Evolutionary conservation across 2,329 filamentous ascomycete species (phyloP).

Genomic region (Pseudogymnoascus sp.): DNA sequence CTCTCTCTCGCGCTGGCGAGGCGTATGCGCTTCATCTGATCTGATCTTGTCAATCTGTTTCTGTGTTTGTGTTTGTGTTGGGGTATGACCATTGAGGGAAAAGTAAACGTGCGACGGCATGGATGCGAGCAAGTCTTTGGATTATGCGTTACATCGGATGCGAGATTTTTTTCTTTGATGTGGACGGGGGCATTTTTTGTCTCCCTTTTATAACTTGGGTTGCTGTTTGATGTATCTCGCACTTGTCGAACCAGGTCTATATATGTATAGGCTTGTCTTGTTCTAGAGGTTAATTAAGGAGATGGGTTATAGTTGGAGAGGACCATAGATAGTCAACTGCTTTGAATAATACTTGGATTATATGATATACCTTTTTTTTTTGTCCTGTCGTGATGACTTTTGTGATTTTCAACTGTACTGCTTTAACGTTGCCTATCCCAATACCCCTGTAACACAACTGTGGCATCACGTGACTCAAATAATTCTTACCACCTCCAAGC

Average conservation of each 20-base stretch:
- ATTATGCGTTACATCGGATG: background rate
- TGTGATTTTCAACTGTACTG: background rate
- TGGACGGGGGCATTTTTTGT: background rate
- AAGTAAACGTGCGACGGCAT: background rate
- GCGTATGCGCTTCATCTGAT: slow-evolving; percentile 25
- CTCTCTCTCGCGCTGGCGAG: slow-evolving; percentile 21
- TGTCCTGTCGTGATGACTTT: background rate
- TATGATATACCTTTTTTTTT: background rate
- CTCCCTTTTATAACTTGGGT: background rate
- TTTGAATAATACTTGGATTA: slow-evolving; percentile 2
- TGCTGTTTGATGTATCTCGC: background rate
- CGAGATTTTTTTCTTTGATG: background rate
- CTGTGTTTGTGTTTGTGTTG: background rate
- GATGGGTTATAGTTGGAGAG: background rate
- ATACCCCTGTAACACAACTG: no score
- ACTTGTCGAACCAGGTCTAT: background rate
- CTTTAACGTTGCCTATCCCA: background rate
- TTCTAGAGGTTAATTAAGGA: background rate
- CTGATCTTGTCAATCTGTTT: background rate
- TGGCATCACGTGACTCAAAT: background rate
- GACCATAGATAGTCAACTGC: background rate
- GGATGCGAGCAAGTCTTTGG: background rate
- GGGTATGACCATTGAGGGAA: no score
- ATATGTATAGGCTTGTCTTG: background rate
- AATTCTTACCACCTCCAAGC: background rate